A percentile compares a stretch with the other conserved stretches of the same genome.
phyloP scores from a whole-genome alignment of 345 rosid genomes.

The Eucalyptus urophylla region DNA sequence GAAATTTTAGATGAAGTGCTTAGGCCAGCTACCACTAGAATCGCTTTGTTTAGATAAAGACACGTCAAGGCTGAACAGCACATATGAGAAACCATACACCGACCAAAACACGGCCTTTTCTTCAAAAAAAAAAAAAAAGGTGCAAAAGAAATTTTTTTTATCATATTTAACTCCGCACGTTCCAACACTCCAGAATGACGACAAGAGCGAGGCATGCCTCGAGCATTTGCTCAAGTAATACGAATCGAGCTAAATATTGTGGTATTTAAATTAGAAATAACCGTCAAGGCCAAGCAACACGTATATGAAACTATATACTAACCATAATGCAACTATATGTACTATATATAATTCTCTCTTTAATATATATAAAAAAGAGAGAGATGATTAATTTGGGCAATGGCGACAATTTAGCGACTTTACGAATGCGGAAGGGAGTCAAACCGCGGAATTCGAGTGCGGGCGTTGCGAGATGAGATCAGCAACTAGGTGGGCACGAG shows the following conservation, averaged over 20 bases:
- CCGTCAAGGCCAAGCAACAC: background rate
- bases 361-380: too few species aligned
- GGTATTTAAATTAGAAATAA: background rate
- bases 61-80: background rate
- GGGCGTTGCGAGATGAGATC: background rate
- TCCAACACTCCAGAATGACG: background rate
- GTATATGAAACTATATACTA: too few species aligned
- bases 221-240: background rate
- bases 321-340: too few species aligned
- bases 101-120: background rate
- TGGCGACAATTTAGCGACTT: background rate
- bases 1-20: background rate
- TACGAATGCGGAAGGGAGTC: background rate
- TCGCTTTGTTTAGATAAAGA: background rate
- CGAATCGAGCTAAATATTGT: accelerated
- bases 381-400: background rate
- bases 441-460: background rate
- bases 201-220: background rate
- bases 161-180: background rate
- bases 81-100: background rate
- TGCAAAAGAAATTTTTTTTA: background rate
- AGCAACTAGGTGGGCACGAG: background rate
- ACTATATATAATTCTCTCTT: background rate
- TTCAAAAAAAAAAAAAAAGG: background rate
- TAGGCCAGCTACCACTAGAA: background rate